Evolutionary conservation across 1,284 basidiomycete species (phyloP).

Genomic region (Stereum hirsutum): DNA sequence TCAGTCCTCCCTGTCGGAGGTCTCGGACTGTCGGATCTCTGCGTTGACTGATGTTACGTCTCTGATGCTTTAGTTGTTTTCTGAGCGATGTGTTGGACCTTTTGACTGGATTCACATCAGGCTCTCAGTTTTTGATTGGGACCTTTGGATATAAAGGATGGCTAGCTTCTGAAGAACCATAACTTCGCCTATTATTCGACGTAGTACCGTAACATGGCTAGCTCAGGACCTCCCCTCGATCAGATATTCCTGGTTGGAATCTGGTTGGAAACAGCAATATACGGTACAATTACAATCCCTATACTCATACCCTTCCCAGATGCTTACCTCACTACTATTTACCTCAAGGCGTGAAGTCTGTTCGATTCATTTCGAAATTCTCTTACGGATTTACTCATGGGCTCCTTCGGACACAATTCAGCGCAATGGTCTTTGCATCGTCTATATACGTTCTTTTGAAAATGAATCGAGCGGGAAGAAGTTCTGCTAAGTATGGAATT

Average conservation of each 20-base stretch:
- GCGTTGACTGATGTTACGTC: too few relatives aligned
- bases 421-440: not conserved
- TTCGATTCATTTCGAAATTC: not conserved
- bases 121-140: too few relatives aligned
- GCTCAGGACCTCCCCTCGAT: not conserved
- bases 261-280: not conserved
- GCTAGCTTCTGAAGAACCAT: too few relatives aligned
- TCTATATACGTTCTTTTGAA: not conserved
- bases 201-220: too few relatives aligned
- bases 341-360: not conserved
- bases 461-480: not conserved
- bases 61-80: too few relatives aligned
- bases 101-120: too few relatives aligned
- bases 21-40: too few relatives aligned
- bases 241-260: not conserved
- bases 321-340: not conserved
- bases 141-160: too few relatives aligned
- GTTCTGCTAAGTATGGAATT: not conserved
- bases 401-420: not conserved
- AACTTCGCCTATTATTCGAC: too few relatives aligned
- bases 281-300: not conserved
- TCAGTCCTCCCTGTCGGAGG: too few relatives aligned
- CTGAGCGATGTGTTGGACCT: too few relatives aligned
- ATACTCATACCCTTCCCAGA: not conserved
- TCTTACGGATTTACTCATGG: not conserved